phyloP scores from a whole-genome alignment of 257 asterid species.

The Penstemon eatonii region DNA sequence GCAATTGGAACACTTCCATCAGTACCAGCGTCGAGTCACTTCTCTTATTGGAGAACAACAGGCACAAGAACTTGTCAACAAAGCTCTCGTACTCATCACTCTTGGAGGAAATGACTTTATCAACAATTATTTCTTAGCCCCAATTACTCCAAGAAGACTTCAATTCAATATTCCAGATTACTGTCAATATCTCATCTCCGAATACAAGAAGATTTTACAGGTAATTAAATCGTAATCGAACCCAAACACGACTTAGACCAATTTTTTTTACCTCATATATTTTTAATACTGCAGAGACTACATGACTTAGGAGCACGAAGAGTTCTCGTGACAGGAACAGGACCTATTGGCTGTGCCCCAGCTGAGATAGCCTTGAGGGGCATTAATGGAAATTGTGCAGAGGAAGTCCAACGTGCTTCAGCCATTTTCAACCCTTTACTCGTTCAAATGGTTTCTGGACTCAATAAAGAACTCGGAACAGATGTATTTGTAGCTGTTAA shows the following conservation, averaged over 20 bases:
- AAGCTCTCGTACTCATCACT: constrained; percentile 61
- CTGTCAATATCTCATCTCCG: constrained; percentile 48
- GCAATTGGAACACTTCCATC: constrained; percentile 44
- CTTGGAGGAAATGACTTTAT: constrained; percentile 84
- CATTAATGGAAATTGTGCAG: constrained; percentile 54
- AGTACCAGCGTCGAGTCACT: constrained; percentile 52
- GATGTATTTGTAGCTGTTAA: constrained; percentile 57
- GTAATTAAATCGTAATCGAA: constrained; percentile 28
- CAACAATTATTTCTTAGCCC: constrained; percentile 70
- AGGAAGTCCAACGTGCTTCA: constrained; percentile 55
- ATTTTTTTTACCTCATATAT: too few species aligned
- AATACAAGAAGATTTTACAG: constrained; percentile 55
- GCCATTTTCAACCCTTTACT: constrained; percentile 59
- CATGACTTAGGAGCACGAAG: constrained; percentile 58
- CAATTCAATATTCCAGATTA: constrained; percentile 48
- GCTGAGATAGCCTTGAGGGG: constrained; percentile 53
- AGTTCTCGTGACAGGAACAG: constrained; percentile 70
- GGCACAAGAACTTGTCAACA: constrained; percentile 45
- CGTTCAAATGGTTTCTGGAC: constrained; percentile 41
- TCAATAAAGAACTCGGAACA: constrained; percentile 54
- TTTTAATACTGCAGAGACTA: constrained; percentile 37
- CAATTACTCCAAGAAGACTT: constrained; percentile 48
- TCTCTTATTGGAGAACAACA: constrained; percentile 48
- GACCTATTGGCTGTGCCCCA: constrained; percentile 79
- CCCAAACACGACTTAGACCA: too few species aligned